Percentiles rank a stretch among this genome's conserved stretches.
These are phyloP conservation scores for Euphorbia tirucalli DNA, from an alignment of 345 rosid species.

Conservation along the genomic window DNA sequence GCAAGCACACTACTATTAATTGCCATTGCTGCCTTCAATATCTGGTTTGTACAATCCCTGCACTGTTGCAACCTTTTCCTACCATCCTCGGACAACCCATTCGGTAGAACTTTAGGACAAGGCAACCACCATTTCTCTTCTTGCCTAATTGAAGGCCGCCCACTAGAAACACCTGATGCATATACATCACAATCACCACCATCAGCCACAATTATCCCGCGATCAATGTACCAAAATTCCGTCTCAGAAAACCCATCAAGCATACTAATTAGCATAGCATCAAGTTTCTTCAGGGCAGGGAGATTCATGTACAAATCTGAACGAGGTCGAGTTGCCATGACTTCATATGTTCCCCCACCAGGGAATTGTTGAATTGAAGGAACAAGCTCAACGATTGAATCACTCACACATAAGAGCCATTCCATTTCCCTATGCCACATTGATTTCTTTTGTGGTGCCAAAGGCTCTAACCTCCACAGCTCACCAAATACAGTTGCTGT, in stretches of 20 bases:
- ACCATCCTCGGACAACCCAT: slow-evolving; percentile 70
- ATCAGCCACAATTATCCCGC: slow-evolving; percentile 71
- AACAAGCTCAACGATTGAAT: slow-evolving; percentile 92
- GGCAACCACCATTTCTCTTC: slow-evolving; percentile 95
- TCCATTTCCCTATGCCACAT: slow-evolving; percentile 97
- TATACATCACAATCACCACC: slow-evolving; percentile 45
- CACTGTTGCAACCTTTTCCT: slow-evolving; percentile 85
- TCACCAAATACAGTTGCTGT: slow-evolving; percentile 95
- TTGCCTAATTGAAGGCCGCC: slow-evolving; percentile 78
- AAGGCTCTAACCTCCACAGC: slow-evolving; percentile 93
- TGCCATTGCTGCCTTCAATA: slow-evolving; percentile 95
- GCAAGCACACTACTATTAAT: slow-evolving; percentile 84
- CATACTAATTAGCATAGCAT: slow-evolving; percentile 76
- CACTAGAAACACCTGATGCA: slow-evolving; percentile 45
- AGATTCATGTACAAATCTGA: slow-evolving; percentile 86
- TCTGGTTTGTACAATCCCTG: slow-evolving; percentile 86
- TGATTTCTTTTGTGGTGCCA: slow-evolving; percentile 72
- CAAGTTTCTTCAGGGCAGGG: slow-evolving; percentile 96
- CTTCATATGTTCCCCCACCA: slow-evolving; percentile 88
- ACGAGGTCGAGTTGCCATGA: slow-evolving; percentile 85
- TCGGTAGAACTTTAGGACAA: slow-evolving; percentile 74
- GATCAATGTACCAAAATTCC: slow-evolving; percentile 90
- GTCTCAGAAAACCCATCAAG: slow-evolving; percentile 74
- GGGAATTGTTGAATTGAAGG: slow-evolving; percentile 91
- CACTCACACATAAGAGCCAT: slow-evolving; percentile 92